Evolutionary conservation across 2,329 filamentous ascomycete genomes (phyloP), one percentile per base, ranked within the genome.

Genomic region (Coleophoma eucalyptorum): DNA sequence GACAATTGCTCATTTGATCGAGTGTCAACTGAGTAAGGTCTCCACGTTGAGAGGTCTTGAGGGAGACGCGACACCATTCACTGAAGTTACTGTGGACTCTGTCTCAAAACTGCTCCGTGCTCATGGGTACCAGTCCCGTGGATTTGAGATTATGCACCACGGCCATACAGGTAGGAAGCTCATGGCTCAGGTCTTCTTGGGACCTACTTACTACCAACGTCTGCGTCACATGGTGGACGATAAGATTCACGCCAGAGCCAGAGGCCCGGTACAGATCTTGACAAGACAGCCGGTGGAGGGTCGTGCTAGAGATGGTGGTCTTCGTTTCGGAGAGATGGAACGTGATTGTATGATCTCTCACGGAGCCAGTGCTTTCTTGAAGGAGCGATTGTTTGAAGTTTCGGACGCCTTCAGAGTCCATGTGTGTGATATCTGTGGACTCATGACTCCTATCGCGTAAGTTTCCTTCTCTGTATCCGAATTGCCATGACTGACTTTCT

Each of bases 291-390:
- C 94, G 16, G 94, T 99, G 13, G 94, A 99, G 74, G 94, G 94
- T 87, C 89, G 95, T 83, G 94, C 94, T 3, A 80, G 95, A 72
- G 95, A 99, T 68, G 94, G 94, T 80, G 94, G 94, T 77, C 81
- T 99, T 42, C 93, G 95, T 68, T 99, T 99, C 83, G 94, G 94
- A 85, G 94, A 99, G 79, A 99, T 99, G 94, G 95, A 99, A 74
- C 93, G 95, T 76, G 95, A 99, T 83, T 99, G 94, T 70, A 99
- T 99, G 94, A 99, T 99, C 76, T 91, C 95, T n/a, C 95, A 99
- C 69, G 94, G 94, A 67, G 94, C 95, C 3, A 93, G 90, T 49
- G 87, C 92, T 2, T 99, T 99, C 81, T 74, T 99, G 66, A 99
- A 99, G 75, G 94, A 99, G 77, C 84, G 94, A 64, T 74, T 99